Evolutionary conservation across 1,284 basidiomycete genomes (phyloP), one percentile per base, ranked within the genome.

Genomic region (Pisolithus thermaeus): DNA sequence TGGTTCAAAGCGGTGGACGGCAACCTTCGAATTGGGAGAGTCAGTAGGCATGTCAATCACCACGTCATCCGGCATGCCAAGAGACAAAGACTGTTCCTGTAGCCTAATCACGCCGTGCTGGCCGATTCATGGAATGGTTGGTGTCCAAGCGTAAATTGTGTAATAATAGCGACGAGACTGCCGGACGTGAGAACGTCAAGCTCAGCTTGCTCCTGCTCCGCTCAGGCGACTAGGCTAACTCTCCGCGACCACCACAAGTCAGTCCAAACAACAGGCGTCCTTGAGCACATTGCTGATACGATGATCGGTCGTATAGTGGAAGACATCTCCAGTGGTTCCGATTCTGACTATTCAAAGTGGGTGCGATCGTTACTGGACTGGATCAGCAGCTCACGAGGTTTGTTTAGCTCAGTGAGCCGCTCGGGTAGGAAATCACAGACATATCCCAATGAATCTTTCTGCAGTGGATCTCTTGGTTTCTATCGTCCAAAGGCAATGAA

Each of bases 381-480:
- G 45, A 49, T 50, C 47, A 51, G 49, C 45, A 32, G 52, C 59
- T 54, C 57, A 60, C 56, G 58, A 44, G 49, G 48, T 52, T 50
- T 8, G 47, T 59, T 41, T 45, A 78, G 77, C 62, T 74, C 75
- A 64, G 76, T 79, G 69, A 64, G 70, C 48, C 39, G 38, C 28
- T 35, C 18, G 37, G 40, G n/a, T n/a, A 22, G 39, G 3, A 43
- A 43, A 52, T 35, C 55, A 55, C 44, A 25, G 46, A 49, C 40
- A 11, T 44, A 55, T 59, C 49, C 47, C 68, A 32, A 65, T 50
- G 42, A 43, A 14, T 28, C 27, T 14, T 37, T 40, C 46, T 50
- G 14, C 60, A 88, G 87, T 98, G 95, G 95, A 95, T 97, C 62
- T 92, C 93, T 6, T 98, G 96, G 96, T 99, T 98, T 70, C 78